Base-by-base conservation (phyloP, 768 basidiomycete genomes). In the Pulveroboletus sp. region DNA sequence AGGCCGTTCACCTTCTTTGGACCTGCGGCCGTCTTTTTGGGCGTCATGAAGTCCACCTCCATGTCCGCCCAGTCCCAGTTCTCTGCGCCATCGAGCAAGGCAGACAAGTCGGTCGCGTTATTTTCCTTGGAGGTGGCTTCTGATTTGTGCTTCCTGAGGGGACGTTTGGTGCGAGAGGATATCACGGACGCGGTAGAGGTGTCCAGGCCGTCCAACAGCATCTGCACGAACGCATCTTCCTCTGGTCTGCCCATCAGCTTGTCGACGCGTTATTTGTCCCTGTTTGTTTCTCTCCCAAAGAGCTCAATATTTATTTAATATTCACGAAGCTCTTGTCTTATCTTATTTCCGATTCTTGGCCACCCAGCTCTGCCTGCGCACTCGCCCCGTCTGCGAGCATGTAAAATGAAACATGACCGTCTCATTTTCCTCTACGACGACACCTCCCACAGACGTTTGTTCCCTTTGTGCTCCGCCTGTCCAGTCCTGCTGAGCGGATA, bases 61-160 rank as follows among this genome's bases (percentile, higher is more conserved):
- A 77, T 76, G 51, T 81, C 79, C 30, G 77, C 72, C 78, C 83
- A 81, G 55, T 89, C 83, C 82, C 85, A 86, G 33, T 76, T 71
- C 58, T 85, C 86, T 1, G 80, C 81, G 0, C 84, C 86, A 27
- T 83, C 78, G n/a, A 85, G 59, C 12, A 87, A 71, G 4, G 67
- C 60, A 3, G 68, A 61, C 28, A 84, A 57, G 52, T 84, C 79
- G 26, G 37, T 35, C 6, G 4, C 49, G 21, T 45, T 28, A 24
- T 28, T 56, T 59, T 67, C 30, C 50, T 50, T 48, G 49, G 57
- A 17, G 6, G 11, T 0, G 7, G 9, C n/a, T 18, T 21, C 5
- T 8, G 30, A 44, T 49, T 44, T 11, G 32, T 2, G 43, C 44
- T 55, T 70, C 59, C 50, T 55, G 45, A 48, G 75, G 62, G 39